These are phyloP conservation scores for Globisporangium camurandrum DNA, from an alignment of 352 stramenopile species.

Conservation along the genomic window DNA sequence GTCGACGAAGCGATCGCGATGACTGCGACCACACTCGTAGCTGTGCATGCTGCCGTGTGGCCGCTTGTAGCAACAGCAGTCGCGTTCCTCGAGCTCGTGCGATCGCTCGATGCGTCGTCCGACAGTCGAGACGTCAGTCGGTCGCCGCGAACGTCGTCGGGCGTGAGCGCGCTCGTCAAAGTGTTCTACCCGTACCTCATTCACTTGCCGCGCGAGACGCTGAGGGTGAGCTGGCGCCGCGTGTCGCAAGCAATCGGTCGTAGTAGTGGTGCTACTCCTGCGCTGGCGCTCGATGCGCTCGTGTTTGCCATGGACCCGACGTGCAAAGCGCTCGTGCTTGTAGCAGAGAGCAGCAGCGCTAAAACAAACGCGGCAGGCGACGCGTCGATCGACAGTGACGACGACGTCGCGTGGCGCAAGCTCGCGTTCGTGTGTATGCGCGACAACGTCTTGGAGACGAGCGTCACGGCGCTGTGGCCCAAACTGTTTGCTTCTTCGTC, in stretches of 20 bases:
- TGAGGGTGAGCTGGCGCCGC: conserved; percentile 27
- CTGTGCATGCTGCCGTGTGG: conserved; percentile 22
- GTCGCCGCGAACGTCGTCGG: conserved; percentile 1
- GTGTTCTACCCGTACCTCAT: conserved; percentile 71
- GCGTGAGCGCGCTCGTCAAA: conserved; percentile 36
- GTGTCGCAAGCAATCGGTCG: conserved; percentile 24
- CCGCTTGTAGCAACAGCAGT: conserved; percentile 6
- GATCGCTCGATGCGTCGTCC: neutral
- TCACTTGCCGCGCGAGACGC: conserved; percentile 35
- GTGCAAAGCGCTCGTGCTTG: conserved; percentile 50
- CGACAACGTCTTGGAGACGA: conserved; percentile 29
- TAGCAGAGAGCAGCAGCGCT: conserved; percentile 2
- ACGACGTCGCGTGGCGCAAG: conserved; percentile 17
- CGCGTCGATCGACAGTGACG: neutral
- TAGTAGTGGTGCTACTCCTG: conserved; percentile 16
- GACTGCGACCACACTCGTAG: conserved; percentile 17
- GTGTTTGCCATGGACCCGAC: conserved; percentile 31
- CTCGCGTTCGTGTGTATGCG: conserved; percentile 43
- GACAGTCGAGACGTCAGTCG: neutral
- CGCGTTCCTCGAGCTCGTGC: conserved; percentile 16
- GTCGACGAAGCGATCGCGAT: conserved; percentile 25
- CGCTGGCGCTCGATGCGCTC: conserved; percentile 13
- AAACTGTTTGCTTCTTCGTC: conserved; percentile 13
- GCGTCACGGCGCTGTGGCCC: conserved; percentile 21
- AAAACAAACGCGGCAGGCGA: neutral